Percentiles rank a stretch among this genome's conserved stretches.
Conservation (phyloP, 1,284 basidiomycete genomes). For the Amylostereum areolatum region DNA sequence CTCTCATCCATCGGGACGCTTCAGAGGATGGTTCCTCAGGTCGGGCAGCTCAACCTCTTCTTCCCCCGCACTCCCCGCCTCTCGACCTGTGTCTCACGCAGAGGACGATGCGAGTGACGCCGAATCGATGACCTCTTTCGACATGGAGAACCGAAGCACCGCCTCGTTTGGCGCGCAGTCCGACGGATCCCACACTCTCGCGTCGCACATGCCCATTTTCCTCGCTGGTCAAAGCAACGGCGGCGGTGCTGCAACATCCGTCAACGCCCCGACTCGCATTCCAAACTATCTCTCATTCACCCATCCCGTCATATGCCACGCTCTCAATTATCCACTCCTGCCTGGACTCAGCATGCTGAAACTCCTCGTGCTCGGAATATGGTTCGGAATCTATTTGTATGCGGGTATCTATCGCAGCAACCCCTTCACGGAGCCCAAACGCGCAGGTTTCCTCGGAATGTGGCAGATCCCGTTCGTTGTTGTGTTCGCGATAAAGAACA, state of each 20-base stretch:
- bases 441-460: slow-evolving; percentile 49
- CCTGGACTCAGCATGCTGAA: neutral
- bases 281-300: neutral
- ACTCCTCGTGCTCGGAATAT: slow-evolving; percentile 28
- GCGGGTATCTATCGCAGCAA: slow-evolving; percentile 39
- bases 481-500: slow-evolving; percentile 61
- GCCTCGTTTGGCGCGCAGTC: too few relatives aligned
- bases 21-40: neutral
- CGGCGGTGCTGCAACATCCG: too few relatives aligned
- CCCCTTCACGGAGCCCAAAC: slow-evolving; percentile 37
- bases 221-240: too few relatives aligned
- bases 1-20: neutral
- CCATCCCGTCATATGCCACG: neutral
- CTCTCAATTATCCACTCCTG: neutral
- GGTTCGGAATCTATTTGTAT: slow-evolving; percentile 36
- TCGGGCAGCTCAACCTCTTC: neutral
- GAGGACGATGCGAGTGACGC: too few relatives aligned
- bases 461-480: slow-evolving; percentile 62
- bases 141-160: too few relatives aligned
- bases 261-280: neutral
- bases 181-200: too few relatives aligned
- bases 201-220: too few relatives aligned
- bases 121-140: too few relatives aligned
- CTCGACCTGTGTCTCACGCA: too few relatives aligned
- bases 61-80: too few relatives aligned